Base-by-base conservation (phyloP, 2,329 filamentous ascomycete species). In the Aspergillus eucalypticola region DNA sequence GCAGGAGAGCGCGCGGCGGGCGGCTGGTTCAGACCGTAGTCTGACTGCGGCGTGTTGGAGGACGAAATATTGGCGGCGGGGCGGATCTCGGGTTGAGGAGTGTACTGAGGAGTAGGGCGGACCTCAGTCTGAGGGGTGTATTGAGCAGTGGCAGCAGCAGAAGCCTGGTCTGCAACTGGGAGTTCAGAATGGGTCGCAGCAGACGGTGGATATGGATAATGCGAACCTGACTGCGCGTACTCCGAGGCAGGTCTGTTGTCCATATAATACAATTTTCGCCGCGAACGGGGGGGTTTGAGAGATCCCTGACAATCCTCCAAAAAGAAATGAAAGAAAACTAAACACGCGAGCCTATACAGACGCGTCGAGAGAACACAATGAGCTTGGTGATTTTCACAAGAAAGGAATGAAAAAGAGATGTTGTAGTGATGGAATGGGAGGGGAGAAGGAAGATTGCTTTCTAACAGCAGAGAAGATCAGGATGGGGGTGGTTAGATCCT, bases 181-280 rank as follows among this genome's bases (percentile, higher is more conserved):
- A 85, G 88, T 90, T 96, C 91, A 92, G 92, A 93, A 84, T 88
- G 85, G 80, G 86, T 74, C 75, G 81, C 79, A 71, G 69, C 63
- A 66, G 83, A 83, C 64, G 79, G 76, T 79, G 78, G 75, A 78
- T 83, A 82, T 76, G 83, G 82, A 76, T 73, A 74, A 84, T 75
- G 88, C 89, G 91, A 91, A 92, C 89, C 90, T 91, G 89, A 87
- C 86, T 92, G 89, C 86, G 89, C 86, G 82, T 90, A 92, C 79
- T 91, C 89, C 82, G 88, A 80, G 75, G 86, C 84, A 84, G 82
- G 79, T 78, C 82, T 82, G 78, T 84, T 82, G 78, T 86, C 83
- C 82, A 86, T 85, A 81, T 75, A 80, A 74, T 72, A 71, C 44
- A 68, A 70, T 70, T 69, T 67, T 67, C 66, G 66, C 65, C 58